Evolutionary conservation across 2,329 filamentous ascomycete species (phyloP).

Genomic region (Teratosphaeriaceae sp.): DNA sequence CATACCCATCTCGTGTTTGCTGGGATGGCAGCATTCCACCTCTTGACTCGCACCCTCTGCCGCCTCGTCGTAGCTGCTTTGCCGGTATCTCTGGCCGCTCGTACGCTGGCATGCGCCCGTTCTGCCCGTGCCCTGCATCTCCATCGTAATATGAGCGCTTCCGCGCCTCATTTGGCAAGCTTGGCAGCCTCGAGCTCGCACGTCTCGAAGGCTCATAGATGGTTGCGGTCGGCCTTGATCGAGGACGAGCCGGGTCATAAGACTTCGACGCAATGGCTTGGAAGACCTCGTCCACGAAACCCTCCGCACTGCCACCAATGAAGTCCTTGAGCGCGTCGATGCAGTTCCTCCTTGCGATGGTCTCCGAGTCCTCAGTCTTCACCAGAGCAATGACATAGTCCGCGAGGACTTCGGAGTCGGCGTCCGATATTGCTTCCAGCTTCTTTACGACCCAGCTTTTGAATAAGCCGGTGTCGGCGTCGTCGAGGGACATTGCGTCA

Average conservation of each 20-base stretch:
- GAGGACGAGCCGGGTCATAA: constrained; percentile 26
- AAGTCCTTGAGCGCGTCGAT: constrained; percentile 70
- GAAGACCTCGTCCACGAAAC: constrained; percentile 68
- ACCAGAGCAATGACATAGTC: constrained; percentile 79
- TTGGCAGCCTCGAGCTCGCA: constrained; percentile 21
- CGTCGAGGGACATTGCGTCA: constrained; percentile 46
- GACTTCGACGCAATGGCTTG: constrained; percentile 54
- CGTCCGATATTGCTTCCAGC: constrained; percentile 68
- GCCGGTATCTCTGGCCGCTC: constrained; percentile 39
- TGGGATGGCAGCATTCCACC: constrained; percentile 11
- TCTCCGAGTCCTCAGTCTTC: constrained; percentile 59
- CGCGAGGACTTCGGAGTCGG: constrained; percentile 72
- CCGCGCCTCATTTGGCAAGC: constrained; percentile 31
- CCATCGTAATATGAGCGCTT: constrained; percentile 55
- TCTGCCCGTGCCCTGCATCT: constrained; percentile 40
- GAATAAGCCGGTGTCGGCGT: constrained; percentile 50
- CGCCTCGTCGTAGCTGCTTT: constrained; percentile 57
- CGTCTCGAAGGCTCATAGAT: constrained; percentile 10
- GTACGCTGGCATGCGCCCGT: constrained; percentile 27
- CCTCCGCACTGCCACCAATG: constrained; percentile 56
- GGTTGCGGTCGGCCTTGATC: constrained; percentile 12
- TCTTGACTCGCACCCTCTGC: constrained; percentile 26
- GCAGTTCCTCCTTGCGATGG: constrained; percentile 61
- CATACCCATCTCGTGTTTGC: background rate
- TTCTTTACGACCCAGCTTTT: constrained; percentile 74